phyloP scores from a whole-genome alignment of 1,284 basidiomycete species.

The Moniliella sp. region DNA sequence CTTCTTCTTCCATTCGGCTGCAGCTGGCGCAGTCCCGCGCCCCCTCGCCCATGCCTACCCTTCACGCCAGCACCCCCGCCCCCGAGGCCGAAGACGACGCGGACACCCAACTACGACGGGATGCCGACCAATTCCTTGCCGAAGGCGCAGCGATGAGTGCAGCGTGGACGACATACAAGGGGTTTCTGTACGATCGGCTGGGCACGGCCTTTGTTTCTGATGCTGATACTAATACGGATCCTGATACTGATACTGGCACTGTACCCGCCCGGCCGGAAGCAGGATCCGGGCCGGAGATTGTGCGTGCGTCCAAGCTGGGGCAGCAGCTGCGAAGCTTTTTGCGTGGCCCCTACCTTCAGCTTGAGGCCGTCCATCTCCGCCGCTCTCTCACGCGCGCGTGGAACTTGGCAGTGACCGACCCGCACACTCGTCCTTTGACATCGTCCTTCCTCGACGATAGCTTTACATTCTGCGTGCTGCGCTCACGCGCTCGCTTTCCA shows the following conservation, averaged over 20 bases:
- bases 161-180: constrained; percentile 70
- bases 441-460: constrained; percentile 28
- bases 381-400: constrained; percentile 26
- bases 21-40: too few species aligned
- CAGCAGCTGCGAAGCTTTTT: constrained; percentile 40
- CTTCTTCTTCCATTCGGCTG: not conserved
- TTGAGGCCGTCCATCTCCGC: constrained; percentile 81
- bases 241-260: too few species aligned
- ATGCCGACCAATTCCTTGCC: constrained; percentile 65
- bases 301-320: constrained; percentile 46
- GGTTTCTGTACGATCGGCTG: constrained; percentile 60
- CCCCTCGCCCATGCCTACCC: too few species aligned
- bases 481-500: constrained; percentile 18
- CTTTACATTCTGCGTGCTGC: constrained; percentile 28
- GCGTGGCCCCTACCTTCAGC: constrained; percentile 55
- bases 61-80: too few species aligned
- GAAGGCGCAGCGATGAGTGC: constrained; percentile 73
- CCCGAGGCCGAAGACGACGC: too few species aligned
- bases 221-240: too few species aligned
- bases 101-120: constrained; percentile 62
- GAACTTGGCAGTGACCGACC: constrained; percentile 11
- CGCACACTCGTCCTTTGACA: constrained; percentile 10
- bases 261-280: too few species aligned
- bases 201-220: too few species aligned
- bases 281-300: too few species aligned